phyloP scores from a whole-genome alignment of 2,329 filamentous ascomycete species.

The Neofusicoccum kwambonambiense region DNA sequence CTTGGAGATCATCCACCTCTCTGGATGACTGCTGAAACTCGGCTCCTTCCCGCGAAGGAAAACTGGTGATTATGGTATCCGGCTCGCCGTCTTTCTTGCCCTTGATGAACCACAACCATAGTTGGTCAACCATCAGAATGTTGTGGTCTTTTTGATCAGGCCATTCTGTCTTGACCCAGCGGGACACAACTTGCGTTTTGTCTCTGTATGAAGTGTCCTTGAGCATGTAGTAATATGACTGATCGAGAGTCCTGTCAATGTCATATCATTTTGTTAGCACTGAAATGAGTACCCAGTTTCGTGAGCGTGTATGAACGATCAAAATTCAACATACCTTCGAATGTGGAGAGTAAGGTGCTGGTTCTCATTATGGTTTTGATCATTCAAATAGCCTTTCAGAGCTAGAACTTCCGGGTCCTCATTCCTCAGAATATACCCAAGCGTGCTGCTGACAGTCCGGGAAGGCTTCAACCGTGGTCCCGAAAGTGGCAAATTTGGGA shows the following conservation, averaged over 20 bases:
- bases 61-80: slow-evolving; percentile 4
- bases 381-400: neutral
- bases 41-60: slow-evolving; percentile 9
- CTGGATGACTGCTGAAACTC: neutral
- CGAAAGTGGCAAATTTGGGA: neutral
- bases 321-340: neutral
- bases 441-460: neutral
- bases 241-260: neutral
- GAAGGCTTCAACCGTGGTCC: neutral
- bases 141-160: slow-evolving; percentile 46
- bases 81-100: neutral
- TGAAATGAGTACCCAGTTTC: too few relatives aligned
- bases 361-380: neutral
- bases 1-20: slow-evolving; percentile 16
- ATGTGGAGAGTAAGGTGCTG: neutral
- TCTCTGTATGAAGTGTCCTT: slow-evolving; percentile 13
- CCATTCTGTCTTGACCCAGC: neutral
- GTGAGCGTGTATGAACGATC: neutral
- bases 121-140: slow-evolving; percentile 67
- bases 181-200: slow-evolving; percentile 13
- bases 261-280: neutral
- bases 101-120: slow-evolving; percentile 65
- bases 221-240: slow-evolving; percentile 14
- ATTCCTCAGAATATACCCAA: neutral
- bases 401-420: neutral